These are phyloP conservation scores for Cercospora sp. DNA, from an alignment of 2,329 filamentous ascomycete genomes.

Conservation along the genomic window DNA sequence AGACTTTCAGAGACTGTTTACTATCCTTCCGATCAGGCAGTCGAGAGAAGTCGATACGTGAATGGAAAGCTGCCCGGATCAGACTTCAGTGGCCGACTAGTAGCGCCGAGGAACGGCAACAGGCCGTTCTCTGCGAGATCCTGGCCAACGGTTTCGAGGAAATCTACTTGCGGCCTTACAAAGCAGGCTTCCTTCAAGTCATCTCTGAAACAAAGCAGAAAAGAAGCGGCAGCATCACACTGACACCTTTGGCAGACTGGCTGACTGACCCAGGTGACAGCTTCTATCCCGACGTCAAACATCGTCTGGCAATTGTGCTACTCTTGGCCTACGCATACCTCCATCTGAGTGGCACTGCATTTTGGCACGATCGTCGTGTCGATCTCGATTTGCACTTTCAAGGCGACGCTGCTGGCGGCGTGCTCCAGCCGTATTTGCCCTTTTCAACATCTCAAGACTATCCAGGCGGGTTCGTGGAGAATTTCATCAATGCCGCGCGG, in stretches of 20 bases:
- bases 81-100: not conserved
- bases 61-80: not conserved
- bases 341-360: not conserved
- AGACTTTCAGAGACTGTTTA: not conserved
- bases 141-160: not conserved
- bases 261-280: not conserved
- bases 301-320: not conserved
- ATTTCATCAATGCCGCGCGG: not conserved
- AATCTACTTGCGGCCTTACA: not conserved
- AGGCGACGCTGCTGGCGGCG: not conserved
- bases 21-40: not conserved
- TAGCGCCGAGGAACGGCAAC: not conserved
- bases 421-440: not conserved
- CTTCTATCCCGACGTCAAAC: not conserved
- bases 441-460: not conserved
- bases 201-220: not conserved
- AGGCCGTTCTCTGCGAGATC: not conserved
- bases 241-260: not conserved
- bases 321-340: constrained; percentile 1
- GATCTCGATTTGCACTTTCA: not conserved
- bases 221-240: not conserved
- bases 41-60: not conserved
- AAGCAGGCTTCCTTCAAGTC: not conserved
- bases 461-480: not conserved
- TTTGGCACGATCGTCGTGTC: not conserved